Conservation (phyloP, 805 yeast species). For the Scheffersomyces lignosus region DNA sequence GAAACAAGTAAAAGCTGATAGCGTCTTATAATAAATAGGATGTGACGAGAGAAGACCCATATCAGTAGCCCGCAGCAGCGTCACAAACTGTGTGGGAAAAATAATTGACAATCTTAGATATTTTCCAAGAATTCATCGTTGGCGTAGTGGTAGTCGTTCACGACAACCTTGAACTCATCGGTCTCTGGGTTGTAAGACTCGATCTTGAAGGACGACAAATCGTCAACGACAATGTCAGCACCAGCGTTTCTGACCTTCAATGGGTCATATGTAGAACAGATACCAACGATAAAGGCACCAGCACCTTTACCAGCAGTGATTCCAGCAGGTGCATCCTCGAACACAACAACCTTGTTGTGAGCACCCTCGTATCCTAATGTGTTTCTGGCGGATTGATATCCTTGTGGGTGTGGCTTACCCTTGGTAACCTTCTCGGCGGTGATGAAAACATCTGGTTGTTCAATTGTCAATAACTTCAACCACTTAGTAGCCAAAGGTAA, state of each 20-base stretch:
- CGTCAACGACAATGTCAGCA: slow-evolving; percentile 79
- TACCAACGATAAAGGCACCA: slow-evolving; percentile 80
- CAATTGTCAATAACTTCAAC: slow-evolving; percentile 62
- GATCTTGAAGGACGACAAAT: slow-evolving; percentile 62
- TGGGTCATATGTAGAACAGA: slow-evolving; percentile 75
- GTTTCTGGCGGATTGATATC: slow-evolving; percentile 63
- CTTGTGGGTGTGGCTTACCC: slow-evolving; percentile 89
- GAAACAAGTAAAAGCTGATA: too few species aligned
- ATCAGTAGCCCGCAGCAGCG: background rate
- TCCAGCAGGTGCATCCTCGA: slow-evolving; percentile 92
- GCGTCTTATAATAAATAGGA: background rate
- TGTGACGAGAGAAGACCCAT: background rate
- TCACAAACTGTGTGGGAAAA: background rate
- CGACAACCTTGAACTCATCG: slow-evolving; percentile 41
- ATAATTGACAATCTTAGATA: slow-evolving; percentile 4
- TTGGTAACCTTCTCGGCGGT: slow-evolving; percentile 76
- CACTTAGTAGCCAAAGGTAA: slow-evolving; percentile 74
- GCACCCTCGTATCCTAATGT: slow-evolving; percentile 40
- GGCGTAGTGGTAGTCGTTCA: slow-evolving; percentile 43
- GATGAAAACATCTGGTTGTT: slow-evolving; percentile 72
- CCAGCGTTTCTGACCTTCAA: slow-evolving; percentile 71
- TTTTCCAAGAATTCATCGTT: slow-evolving; percentile 36
- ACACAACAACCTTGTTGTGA: slow-evolving; percentile 54
- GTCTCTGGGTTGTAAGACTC: slow-evolving; percentile 46
- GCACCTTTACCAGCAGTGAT: slow-evolving; percentile 80